These are phyloP conservation scores for Pythium plurisporium DNA, from an alignment of 352 stramenopile species.

Conservation along the genomic window DNA sequence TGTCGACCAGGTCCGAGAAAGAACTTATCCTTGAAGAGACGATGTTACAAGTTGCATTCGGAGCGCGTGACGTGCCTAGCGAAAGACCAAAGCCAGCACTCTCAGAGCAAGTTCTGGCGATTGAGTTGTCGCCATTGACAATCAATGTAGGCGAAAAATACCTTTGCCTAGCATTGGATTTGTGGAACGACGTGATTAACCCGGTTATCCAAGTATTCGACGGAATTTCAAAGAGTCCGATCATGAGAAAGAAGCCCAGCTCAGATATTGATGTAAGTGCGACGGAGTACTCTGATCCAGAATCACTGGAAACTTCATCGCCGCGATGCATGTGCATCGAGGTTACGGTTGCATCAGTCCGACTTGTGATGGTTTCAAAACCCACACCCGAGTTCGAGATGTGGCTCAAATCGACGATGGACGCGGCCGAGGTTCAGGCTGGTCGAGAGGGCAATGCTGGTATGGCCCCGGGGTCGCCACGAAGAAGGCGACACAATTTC, in stretches of 20 bases:
- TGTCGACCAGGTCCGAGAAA: constrained; percentile 18
- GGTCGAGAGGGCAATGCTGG: constrained; percentile 6
- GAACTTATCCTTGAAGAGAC: constrained; percentile 22
- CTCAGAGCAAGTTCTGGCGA: neutral
- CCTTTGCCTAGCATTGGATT: constrained; percentile 19
- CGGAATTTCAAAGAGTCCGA: constrained; percentile 1
- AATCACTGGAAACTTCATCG: neutral
- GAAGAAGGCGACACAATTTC: constrained; percentile 15
- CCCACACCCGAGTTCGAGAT: constrained; percentile 13
- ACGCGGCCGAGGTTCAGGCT: constrained; percentile 4
- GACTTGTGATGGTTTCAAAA: constrained; percentile 20
- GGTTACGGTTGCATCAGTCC: constrained; percentile 7
- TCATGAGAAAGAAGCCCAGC: neutral
- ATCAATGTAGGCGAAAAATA: constrained; percentile 23
- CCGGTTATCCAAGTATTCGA: constrained; percentile 17
- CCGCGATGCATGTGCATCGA: neutral
- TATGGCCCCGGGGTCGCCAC: constrained; percentile 13
- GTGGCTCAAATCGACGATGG: constrained; percentile 19
- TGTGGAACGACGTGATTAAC: constrained; percentile 26
- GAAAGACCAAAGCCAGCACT: neutral
- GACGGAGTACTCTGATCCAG: neutral
- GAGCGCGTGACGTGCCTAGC: neutral
- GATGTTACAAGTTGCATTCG: constrained; percentile 22
- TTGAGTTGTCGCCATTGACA: constrained; percentile 10
- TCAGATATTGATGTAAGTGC: neutral